Conservation (phyloP, 805 yeast species). For the Monosporozyma siamensis region DNA sequence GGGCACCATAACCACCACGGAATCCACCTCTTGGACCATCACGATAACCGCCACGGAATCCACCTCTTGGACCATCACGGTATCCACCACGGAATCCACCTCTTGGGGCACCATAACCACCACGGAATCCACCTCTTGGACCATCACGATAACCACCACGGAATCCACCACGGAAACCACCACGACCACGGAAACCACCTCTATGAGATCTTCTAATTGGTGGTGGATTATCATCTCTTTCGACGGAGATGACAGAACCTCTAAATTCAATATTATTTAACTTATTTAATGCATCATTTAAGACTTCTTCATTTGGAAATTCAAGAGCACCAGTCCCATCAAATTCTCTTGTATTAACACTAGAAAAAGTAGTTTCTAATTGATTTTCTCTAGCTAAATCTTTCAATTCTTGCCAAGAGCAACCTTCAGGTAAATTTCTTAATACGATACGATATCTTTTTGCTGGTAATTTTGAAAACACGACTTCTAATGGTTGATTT, state of each 20-base stretch:
- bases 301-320: conserved; percentile 56
- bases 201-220: conserved; percentile 40
- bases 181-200: conserved; percentile 40
- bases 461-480: conserved; percentile 40
- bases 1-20: conserved; percentile 24
- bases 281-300: conserved; percentile 63
- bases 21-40: conserved; percentile 29
- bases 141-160: conserved; percentile 36
- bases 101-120: conserved; percentile 35
- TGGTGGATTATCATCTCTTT: conserved; percentile 59
- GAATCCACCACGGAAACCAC: conserved; percentile 41
- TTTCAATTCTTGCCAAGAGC: conserved; percentile 83
- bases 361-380: conserved; percentile 51
- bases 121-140: conserved; percentile 31
- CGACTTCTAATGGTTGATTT: conserved; percentile 39
- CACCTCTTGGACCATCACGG: conserved; percentile 30
- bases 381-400: conserved; percentile 80
- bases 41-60: conserved; percentile 30
- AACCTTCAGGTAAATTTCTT: conserved; percentile 60
- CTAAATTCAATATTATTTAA: conserved; percentile 64
- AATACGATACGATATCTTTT: conserved; percentile 69
- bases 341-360: conserved; percentile 38
- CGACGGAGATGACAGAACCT: conserved; percentile 62
- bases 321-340: conserved; percentile 41
- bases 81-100: conserved; percentile 34